Evolutionary conservation across 495 filamentous ascomycete genomes (phyloP).

Genomic region (Podospora pseudopauciseta): DNA sequence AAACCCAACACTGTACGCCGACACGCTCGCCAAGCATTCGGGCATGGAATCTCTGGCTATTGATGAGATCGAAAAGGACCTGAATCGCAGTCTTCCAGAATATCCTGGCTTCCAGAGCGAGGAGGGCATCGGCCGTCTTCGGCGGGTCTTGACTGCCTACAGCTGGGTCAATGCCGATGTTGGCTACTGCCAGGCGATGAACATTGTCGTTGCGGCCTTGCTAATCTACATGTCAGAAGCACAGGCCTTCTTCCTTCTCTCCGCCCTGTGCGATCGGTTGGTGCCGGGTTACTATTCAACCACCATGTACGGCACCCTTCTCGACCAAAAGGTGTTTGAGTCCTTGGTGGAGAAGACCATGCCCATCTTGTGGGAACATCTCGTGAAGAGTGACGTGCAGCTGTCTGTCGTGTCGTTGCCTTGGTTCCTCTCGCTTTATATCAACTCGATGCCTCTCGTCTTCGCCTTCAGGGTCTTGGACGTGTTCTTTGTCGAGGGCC

Average conservation of each 20-base stretch:
- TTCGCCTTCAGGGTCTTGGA: slow-evolving; percentile 96
- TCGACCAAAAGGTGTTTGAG: slow-evolving; percentile 96
- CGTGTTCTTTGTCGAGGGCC: slow-evolving; percentile 96
- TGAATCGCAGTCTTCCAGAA: slow-evolving; percentile 93
- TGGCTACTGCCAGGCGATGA: slow-evolving; percentile 99
- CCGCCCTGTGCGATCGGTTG: slow-evolving; percentile 85
- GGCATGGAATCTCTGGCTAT: slow-evolving; percentile 88
- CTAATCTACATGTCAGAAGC: slow-evolving; percentile 97
- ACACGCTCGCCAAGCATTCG: slow-evolving; percentile 76
- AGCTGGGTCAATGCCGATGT: slow-evolving; percentile 94
- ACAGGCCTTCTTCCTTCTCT: slow-evolving; percentile 93
- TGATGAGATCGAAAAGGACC: slow-evolving; percentile 97
- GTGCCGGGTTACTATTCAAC: slow-evolving; percentile 95
- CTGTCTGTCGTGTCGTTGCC: slow-evolving; percentile 97
- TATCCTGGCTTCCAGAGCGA: slow-evolving; percentile 97
- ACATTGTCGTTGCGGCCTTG: slow-evolving; percentile 93
- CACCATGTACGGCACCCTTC: slow-evolving; percentile 96
- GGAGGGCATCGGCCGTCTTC: slow-evolving; percentile 85
- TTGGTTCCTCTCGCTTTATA: slow-evolving; percentile 97
- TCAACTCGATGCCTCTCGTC: slow-evolving; percentile 97
- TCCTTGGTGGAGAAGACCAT: slow-evolving; percentile 96
- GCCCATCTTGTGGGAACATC: slow-evolving; percentile 97
- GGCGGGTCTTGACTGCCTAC: slow-evolving; percentile 89
- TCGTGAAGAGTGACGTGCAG: slow-evolving; percentile 91
- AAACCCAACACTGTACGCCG: slow-evolving; percentile 73